Evolutionary conservation across 2,329 filamentous ascomycete species (phyloP).

Genomic region (Zymoseptoria passerinii): DNA sequence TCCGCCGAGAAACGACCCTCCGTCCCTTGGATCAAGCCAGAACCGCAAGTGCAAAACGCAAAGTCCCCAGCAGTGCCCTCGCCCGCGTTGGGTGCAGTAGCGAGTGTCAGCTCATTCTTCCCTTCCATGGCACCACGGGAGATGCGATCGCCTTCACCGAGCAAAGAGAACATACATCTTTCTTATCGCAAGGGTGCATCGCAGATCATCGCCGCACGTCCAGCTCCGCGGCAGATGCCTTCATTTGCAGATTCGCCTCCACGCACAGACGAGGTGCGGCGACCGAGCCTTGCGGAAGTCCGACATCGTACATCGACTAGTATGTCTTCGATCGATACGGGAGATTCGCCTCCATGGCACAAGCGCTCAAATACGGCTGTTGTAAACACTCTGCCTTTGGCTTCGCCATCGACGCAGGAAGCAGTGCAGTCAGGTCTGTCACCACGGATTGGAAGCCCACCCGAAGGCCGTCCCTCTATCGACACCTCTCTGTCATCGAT

Average conservation of each 20-base stretch:
- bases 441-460: slow-evolving; percentile 12
- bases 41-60: slow-evolving; percentile 7
- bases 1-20: slow-evolving; percentile 16
- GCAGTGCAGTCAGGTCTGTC: slow-evolving; percentile 5
- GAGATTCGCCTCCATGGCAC: slow-evolving; percentile 26
- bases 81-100: slow-evolving; percentile 25
- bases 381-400: slow-evolving; percentile 8
- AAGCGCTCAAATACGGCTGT: slow-evolving; percentile 23
- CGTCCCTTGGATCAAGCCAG: slow-evolving; percentile 16
- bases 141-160: slow-evolving; percentile 36
- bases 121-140: slow-evolving; percentile 16
- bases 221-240: slow-evolving; percentile 7
- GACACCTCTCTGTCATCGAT: slow-evolving; percentile 22
- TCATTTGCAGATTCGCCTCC: neutral
- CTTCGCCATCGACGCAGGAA: slow-evolving; percentile 18
- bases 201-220: slow-evolving; percentile 36
- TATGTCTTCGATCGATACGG: slow-evolving; percentile 40
- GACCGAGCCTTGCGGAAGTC: slow-evolving; percentile 7
- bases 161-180: slow-evolving; percentile 41
- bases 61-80: slow-evolving; percentile 27
- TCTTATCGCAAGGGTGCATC: slow-evolving; percentile 44
- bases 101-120: slow-evolving; percentile 27
- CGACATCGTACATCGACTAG: slow-evolving; percentile 31
- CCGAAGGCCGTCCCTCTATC: slow-evolving; percentile 18
- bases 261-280: slow-evolving; percentile 6